Evolutionary conservation across 2,329 filamentous ascomycete species (phyloP), one percentile per base, ranked within the genome.

Genomic region (Metarhizium guizhouense): DNA sequence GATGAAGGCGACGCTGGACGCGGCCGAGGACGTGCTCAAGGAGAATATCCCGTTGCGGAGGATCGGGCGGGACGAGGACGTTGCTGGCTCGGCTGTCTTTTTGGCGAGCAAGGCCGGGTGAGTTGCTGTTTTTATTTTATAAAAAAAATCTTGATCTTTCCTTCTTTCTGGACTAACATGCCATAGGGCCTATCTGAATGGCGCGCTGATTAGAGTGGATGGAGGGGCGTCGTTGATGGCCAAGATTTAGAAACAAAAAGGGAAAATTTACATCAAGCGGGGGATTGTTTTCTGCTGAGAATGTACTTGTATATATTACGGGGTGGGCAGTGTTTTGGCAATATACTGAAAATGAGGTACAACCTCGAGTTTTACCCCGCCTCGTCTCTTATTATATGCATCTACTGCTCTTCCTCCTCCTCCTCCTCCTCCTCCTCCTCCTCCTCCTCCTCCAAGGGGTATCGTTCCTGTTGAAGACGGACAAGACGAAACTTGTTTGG

Each of bases 41-140:
- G 72, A 69, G 0, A 77, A 77, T 3, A 83, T 87, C 57, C 87
- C 87, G 10, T 65, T 90, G 61, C 79, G 81, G 0, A 73, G 87
- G 36, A 87, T 90, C 62, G 87, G 87, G 0, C 78, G 72, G 18
- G 80, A 84, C 0, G 72, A 84, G 65, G 87, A 91, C 67, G 83
- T 88, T 4, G 86, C 86, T 0, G 87, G 87, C 0, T 78, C 86
- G 11, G 88, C 86, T 66, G 70, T 91, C 55, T 91, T 86, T 70
- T 68, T 91, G 65, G 76, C 79, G 43, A 87, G 85, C 63, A 74
- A 80, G 54, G 87, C 87, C 1, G 87, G 87, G 69, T 73, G 59
- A 68, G 70, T 65, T 14, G 16, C 4, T 48, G 38, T 48, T 53
- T 25, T 8, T 43, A 13, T 47, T 40, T 36, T 40, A 38, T 20